phyloP scores from a whole-genome alignment of 805 yeast genomes.

The Ogataea dorogensis region DNA sequence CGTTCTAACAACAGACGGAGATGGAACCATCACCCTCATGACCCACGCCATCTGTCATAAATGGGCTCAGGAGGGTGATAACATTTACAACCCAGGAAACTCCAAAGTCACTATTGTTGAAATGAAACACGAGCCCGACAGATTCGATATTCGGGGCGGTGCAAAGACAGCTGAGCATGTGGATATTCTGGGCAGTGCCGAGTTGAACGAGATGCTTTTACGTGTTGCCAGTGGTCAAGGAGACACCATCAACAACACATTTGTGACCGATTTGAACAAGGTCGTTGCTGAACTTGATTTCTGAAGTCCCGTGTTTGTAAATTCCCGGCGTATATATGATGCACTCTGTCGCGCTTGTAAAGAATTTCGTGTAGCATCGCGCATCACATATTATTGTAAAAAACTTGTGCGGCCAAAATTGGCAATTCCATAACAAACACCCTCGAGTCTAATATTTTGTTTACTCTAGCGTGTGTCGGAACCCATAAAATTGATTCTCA shows the following conservation, averaged over 20 bases:
- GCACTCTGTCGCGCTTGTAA: conserved; percentile 12
- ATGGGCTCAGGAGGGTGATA: conserved; percentile 35
- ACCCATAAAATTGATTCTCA: too few relatives aligned
- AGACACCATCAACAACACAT: conserved; percentile 56
- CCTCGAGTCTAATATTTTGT: conserved; percentile 18
- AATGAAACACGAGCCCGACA: conserved; percentile 88
- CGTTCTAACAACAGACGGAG: conserved; percentile 87
- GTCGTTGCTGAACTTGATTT: conserved; percentile 61
- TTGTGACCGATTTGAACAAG: conserved; percentile 55
- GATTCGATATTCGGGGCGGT: conserved; percentile 94
- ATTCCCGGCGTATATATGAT: not conserved
- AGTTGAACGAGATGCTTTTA: conserved; percentile 80
- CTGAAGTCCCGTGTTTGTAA: conserved; percentile 5
- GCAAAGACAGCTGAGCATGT: conserved; percentile 98
- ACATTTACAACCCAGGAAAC: conserved; percentile 78
- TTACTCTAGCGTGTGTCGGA: conserved; percentile 16
- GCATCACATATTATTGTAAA: conserved; percentile 6
- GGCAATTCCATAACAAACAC: conserved; percentile 21
- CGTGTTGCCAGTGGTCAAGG: conserved; percentile 83
- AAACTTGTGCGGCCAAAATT: conserved; percentile 6
- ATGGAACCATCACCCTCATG: conserved; percentile 87
- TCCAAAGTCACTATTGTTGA: conserved; percentile 78
- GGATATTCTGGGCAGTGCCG: conserved; percentile 91
- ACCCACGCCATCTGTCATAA: conserved; percentile 88
- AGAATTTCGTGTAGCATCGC: conserved; percentile 10